A percentile compares a stretch with the other conserved stretches of the same genome.
phyloP scores from a whole-genome alignment of 768 basidiomycete species.

The Russula vinacea region DNA sequence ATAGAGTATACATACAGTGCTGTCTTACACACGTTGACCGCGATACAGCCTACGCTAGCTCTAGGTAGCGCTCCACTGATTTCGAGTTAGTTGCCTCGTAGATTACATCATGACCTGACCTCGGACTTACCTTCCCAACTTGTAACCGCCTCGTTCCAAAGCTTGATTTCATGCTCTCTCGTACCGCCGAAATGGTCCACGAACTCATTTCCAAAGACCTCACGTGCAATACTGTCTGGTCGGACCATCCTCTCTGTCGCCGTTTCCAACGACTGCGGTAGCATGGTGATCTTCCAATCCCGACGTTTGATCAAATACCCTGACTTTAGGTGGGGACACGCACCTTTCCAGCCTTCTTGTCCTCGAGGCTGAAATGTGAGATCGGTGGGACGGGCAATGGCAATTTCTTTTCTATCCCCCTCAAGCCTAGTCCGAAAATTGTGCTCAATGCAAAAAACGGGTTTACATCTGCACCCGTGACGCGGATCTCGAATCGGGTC shows the following conservation, averaged over 20 bases:
- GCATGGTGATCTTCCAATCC: constrained; percentile 54
- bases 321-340: constrained; percentile 11
- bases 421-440: constrained; percentile 80
- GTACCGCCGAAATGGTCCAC: constrained; percentile 96
- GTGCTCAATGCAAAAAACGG: constrained; percentile 86
- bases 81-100: constrained; percentile 10
- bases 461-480: constrained; percentile 97
- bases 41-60: constrained; percentile 53
- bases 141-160: constrained; percentile 89
- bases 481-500: constrained; percentile 88
- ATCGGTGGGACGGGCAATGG: constrained; percentile 70
- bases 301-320: background rate
- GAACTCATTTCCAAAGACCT: constrained; percentile 84
- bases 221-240: constrained; percentile 74
- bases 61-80: constrained; percentile 81
- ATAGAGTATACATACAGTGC: background rate
- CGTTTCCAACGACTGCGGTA: constrained; percentile 74
- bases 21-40: background rate
- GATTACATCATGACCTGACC: background rate
- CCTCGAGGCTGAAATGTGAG: constrained; percentile 51
- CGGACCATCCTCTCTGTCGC: constrained; percentile 82
- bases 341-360: constrained; percentile 56
- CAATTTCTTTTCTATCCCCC: constrained; percentile 81
- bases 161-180: constrained; percentile 82
- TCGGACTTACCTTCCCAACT: constrained; percentile 82